Conservation (phyloP, 164 flowering plant genomes). For the Stephania cephalantha region DNA sequence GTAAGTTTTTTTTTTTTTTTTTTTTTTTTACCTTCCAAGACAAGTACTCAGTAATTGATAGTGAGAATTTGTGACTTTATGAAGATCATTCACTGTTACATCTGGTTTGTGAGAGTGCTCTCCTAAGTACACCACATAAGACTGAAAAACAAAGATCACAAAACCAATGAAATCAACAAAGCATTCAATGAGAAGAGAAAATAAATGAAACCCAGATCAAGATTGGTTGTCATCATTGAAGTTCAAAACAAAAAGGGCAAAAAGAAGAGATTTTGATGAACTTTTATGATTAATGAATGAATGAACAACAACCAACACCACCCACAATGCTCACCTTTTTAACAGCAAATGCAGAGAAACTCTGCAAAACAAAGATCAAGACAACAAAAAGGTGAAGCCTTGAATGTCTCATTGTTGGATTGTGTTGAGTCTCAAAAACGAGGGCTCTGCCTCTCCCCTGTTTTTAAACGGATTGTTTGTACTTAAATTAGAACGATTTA, state of each 20-base stretch:
- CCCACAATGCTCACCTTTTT: slow-evolving; percentile 29
- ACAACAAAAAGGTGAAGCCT: slow-evolving; percentile 14
- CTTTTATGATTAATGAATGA: background rate
- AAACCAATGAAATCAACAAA: background rate
- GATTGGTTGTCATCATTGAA: background rate
- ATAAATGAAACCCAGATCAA: slow-evolving; percentile 1
- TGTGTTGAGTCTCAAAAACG: background rate
- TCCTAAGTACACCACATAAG: slow-evolving; percentile 61
- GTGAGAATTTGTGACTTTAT: slow-evolving; percentile 37
- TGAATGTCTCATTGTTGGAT: slow-evolving; percentile 20
- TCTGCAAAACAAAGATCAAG: slow-evolving; percentile 11
- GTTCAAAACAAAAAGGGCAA: background rate
- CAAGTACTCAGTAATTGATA: slow-evolving; percentile 38
- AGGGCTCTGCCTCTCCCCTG: background rate
- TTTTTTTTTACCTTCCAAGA: slow-evolving; percentile 36
- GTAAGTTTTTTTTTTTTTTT: too few species aligned
- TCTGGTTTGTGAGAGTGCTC: slow-evolving; percentile 34
- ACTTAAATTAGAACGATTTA: background rate
- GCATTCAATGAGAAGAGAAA: background rate
- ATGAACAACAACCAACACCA: background rate
- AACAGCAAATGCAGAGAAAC: slow-evolving; percentile 7
- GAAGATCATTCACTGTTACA: slow-evolving; percentile 21
- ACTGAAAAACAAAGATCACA: slow-evolving; percentile 19
- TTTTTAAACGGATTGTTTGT: background rate
- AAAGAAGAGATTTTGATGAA: background rate